Conservation (phyloP, 345 rosid species). For the Heritiera fomes region DNA sequence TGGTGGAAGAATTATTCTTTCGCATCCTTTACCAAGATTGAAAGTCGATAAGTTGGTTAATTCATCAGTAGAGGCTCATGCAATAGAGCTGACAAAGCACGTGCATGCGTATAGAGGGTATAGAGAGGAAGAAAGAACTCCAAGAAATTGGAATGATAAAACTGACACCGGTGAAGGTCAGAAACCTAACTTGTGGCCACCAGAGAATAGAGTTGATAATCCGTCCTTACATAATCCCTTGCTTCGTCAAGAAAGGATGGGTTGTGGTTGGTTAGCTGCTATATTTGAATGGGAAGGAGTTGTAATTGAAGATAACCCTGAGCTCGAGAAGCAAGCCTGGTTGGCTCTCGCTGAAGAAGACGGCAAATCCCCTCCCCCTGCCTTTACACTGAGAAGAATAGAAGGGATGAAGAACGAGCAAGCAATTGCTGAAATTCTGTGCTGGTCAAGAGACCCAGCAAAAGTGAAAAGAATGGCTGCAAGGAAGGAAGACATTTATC, state of each 20-base stretch:
- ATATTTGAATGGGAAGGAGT: slow-evolving; percentile 99
- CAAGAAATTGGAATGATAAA: slow-evolving; percentile 47
- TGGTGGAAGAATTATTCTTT: slow-evolving; percentile 39
- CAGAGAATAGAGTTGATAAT: slow-evolving; percentile 81
- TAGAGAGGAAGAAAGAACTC: slow-evolving; percentile 54
- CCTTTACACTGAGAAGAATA: slow-evolving; percentile 61
- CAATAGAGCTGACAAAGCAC: slow-evolving; percentile 73
- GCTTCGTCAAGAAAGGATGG: slow-evolving; percentile 93
- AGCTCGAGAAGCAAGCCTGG: slow-evolving; percentile 85
- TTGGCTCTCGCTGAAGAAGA: slow-evolving; percentile 81
- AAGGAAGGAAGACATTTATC: slow-evolving; percentile 80
- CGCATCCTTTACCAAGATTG: slow-evolving; percentile 38
- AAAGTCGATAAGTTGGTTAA: slow-evolving; percentile 29
- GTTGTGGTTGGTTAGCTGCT: slow-evolving; percentile 97
- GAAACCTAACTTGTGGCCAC: slow-evolving; percentile 80
- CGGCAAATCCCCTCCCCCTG: slow-evolving; percentile 82
- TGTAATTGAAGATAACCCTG: slow-evolving; percentile 74
- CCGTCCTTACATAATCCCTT: slow-evolving; percentile 81
- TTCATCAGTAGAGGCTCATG: slow-evolving; percentile 55
- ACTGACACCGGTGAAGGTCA: slow-evolving; percentile 43
- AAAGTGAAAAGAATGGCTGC: slow-evolving; percentile 74
- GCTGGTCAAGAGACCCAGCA: slow-evolving; percentile 92
- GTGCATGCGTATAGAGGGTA: slow-evolving; percentile 54
- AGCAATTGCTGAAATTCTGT: slow-evolving; percentile 90
- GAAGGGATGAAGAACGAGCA: slow-evolving; percentile 98